These are phyloP conservation scores for Rhipidocladum racemiflorum DNA, from an alignment of 176 grass and related monocot genomes.

Conservation along the genomic window DNA sequence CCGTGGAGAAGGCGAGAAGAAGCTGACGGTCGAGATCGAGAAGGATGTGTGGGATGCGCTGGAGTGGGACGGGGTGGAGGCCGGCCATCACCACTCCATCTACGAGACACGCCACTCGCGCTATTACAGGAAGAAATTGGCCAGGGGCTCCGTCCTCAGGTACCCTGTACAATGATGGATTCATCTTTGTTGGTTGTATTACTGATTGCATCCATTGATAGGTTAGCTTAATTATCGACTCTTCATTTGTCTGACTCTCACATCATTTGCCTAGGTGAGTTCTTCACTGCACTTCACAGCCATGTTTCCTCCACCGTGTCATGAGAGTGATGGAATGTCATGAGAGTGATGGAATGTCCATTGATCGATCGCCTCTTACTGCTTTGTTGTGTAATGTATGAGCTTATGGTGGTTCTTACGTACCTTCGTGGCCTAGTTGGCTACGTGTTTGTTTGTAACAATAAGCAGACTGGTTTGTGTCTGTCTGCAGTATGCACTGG, in stretches of 20 bases:
- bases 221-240: too few relatives aligned
- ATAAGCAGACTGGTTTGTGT: too few relatives aligned
- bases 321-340: not conserved
- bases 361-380: not conserved
- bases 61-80: slow-evolving; percentile 15
- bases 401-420: too few relatives aligned
- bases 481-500: too few relatives aligned
- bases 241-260: not conserved
- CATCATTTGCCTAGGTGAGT: not conserved
- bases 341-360: not conserved
- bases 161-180: not conserved
- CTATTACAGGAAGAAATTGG: slow-evolving; percentile 10
- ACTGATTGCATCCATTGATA: too few relatives aligned
- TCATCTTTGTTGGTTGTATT: not conserved
- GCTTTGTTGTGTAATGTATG: too few relatives aligned
- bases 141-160: not conserved
- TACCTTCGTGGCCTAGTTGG: too few relatives aligned
- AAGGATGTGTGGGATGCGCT: slow-evolving; percentile 11
- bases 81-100: not conserved
- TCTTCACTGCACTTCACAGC: too few relatives aligned
- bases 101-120: not conserved
- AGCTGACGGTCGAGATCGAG: not conserved
- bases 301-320: not conserved
- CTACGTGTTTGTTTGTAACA: too few relatives aligned
- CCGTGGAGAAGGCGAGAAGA: not conserved